phyloP scores from a whole-genome alignment of 306 rosid genomes.

The Vachellia pachyceras region DNA sequence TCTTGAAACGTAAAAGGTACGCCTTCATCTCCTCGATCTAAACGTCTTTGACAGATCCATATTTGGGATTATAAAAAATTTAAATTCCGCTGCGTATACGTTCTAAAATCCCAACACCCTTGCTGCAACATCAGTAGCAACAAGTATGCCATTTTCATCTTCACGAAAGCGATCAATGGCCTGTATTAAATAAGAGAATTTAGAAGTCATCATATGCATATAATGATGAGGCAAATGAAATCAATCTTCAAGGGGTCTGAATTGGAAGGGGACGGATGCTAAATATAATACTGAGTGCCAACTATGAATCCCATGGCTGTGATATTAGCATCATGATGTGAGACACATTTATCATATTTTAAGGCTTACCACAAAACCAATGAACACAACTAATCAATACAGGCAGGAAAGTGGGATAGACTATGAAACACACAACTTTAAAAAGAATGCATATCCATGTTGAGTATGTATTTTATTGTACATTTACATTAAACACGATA shows the following conservation, averaged over 20 bases:
- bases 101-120: too few relatives aligned
- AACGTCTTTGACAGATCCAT: too few relatives aligned
- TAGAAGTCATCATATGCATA: background rate
- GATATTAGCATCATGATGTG: background rate
- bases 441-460: background rate
- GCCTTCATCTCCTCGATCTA: too few relatives aligned
- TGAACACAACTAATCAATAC: background rate
- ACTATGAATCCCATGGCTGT: background rate
- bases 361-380: background rate
- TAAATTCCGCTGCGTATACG: too few relatives aligned
- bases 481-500: background rate
- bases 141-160: constrained; percentile 73
- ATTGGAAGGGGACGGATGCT: background rate
- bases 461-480: background rate
- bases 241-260: background rate
- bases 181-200: constrained; percentile 47
- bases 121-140: constrained; percentile 96
- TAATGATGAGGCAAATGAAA: constrained; percentile 1
- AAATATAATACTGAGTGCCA: too few relatives aligned
- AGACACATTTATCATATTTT: constrained; percentile 2
- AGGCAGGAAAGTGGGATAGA: background rate
- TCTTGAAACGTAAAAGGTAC: too few relatives aligned
- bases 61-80: too few relatives aligned
- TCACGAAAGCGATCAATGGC: constrained; percentile 87
- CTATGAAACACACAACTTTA: background rate